Percentiles rank a stretch among this genome's conserved stretches.
These are phyloP conservation scores for Botrytis hyacinthi DNA, from an alignment of 2,329 filamentous ascomycete genomes.

Conservation along the genomic window DNA sequence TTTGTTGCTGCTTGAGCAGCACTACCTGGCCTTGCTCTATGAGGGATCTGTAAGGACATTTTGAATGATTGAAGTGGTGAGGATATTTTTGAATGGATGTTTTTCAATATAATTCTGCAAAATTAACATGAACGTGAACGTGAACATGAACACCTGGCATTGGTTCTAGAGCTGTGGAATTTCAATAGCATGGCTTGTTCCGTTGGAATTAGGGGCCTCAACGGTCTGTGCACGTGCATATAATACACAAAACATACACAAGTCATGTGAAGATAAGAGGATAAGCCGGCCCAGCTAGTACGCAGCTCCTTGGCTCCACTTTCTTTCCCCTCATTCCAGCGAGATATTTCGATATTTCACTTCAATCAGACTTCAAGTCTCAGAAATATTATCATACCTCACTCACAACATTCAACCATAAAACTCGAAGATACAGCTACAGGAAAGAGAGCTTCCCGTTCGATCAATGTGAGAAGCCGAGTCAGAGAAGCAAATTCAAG, in stretches of 20 bases:
- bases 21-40: slow-evolving; percentile 52
- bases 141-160: slow-evolving; percentile 18
- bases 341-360: not conserved
- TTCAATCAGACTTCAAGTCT: not conserved
- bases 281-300: not conserved
- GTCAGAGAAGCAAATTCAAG: not conserved
- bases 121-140: slow-evolving; percentile 2
- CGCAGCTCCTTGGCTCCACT: not conserved
- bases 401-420: not conserved
- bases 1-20: slow-evolving; percentile 65
- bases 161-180: slow-evolving; percentile 3
- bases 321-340: not conserved
- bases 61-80: slow-evolving; percentile 7
- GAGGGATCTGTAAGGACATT: slow-evolving; percentile 46
- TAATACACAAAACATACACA: not conserved
- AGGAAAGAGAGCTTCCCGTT: not conserved
- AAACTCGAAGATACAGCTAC: accelerated
- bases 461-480: not conserved
- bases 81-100: not conserved
- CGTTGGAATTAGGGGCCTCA: not conserved
- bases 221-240: not conserved
- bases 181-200: slow-evolving; percentile 6
- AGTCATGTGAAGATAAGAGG: slow-evolving; percentile 5
- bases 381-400: not conserved
- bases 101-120: not conserved